Conservation (phyloP, 73 alveolate species). For the Diophrys appendiculata region DNA sequence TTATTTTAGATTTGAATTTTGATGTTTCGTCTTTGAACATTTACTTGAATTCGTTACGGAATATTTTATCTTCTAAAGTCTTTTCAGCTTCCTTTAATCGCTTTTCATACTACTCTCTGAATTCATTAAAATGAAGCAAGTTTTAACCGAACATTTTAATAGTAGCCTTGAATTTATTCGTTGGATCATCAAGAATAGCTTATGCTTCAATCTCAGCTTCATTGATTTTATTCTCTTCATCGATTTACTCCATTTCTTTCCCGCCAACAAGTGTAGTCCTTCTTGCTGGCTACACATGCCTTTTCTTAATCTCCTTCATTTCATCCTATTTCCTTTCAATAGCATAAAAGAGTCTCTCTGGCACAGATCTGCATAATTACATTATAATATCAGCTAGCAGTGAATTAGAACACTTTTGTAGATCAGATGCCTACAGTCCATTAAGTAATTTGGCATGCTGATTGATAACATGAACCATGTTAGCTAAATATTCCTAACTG, state of each 20-base stretch:
- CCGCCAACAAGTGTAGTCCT: not conserved
- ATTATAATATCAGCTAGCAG: not conserved
- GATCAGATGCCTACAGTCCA: conserved; percentile 7
- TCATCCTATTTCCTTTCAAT: not conserved
- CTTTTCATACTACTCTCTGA: not conserved
- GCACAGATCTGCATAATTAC: not conserved
- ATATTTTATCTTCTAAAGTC: not conserved
- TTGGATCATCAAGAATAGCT: not conserved
- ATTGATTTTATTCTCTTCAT: not conserved
- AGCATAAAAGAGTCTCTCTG: conserved; percentile 37
- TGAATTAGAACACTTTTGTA: not conserved
- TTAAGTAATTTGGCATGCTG: conserved; percentile 60
- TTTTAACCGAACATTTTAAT: not conserved
- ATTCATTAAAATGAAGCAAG: not conserved
- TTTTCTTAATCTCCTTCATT: not conserved
- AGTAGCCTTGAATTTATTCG: not conserved
- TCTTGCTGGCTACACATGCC: not conserved
- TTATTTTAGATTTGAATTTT: not conserved
- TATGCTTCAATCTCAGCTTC: not conserved
- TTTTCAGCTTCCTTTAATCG: not conserved
- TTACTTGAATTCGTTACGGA: not conserved
- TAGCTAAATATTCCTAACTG: conserved; percentile 32
- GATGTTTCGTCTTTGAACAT: not conserved
- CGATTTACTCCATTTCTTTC: not conserved
- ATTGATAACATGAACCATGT: conserved; percentile 45